These are phyloP conservation scores for Globisporangium solare DNA, from an alignment of 352 stramenopile genomes.

Conservation along the genomic window DNA sequence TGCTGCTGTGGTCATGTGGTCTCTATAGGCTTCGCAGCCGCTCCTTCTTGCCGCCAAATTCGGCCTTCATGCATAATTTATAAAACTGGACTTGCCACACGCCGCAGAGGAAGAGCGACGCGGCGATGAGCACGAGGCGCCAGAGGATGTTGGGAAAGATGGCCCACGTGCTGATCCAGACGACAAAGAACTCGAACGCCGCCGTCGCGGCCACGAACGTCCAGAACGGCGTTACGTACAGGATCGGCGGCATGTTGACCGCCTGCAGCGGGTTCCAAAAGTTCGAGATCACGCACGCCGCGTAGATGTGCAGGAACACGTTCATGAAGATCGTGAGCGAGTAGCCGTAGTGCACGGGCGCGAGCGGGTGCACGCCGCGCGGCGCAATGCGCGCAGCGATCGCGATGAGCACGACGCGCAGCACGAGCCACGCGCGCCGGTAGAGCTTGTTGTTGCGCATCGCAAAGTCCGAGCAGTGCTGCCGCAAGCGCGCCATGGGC, in stretches of 20 bases:
- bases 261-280: slow-evolving; percentile 56
- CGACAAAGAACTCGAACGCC: slow-evolving; percentile 54
- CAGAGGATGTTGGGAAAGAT: slow-evolving; percentile 76
- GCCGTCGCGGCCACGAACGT: slow-evolving; percentile 41
- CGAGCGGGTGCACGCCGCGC: slow-evolving; percentile 58
- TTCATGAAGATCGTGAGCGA: slow-evolving; percentile 76
- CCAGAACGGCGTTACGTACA: slow-evolving; percentile 76
- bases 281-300: slow-evolving; percentile 72
- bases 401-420: slow-evolving; percentile 57
- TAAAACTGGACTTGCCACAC: slow-evolving; percentile 72
- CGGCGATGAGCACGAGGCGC: slow-evolving; percentile 59
- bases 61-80: slow-evolving; percentile 55
- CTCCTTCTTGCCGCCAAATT: slow-evolving; percentile 81
- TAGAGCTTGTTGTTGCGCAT: slow-evolving; percentile 51
- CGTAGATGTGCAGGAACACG: slow-evolving; percentile 73
- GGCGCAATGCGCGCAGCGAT: slow-evolving; percentile 56
- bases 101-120: slow-evolving; percentile 42
- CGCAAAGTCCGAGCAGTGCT: slow-evolving; percentile 49
- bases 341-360: slow-evolving; percentile 73
- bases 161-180: slow-evolving; percentile 78
- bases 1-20: neutral
- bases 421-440: slow-evolving; percentile 38
- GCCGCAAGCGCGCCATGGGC: slow-evolving; percentile 53
- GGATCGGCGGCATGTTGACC: slow-evolving; percentile 61
- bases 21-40: slow-evolving; percentile 62